These are phyloP conservation scores for Leccinum disarticulatum DNA, from an alignment of 768 basidiomycete species.

Conservation along the genomic window DNA sequence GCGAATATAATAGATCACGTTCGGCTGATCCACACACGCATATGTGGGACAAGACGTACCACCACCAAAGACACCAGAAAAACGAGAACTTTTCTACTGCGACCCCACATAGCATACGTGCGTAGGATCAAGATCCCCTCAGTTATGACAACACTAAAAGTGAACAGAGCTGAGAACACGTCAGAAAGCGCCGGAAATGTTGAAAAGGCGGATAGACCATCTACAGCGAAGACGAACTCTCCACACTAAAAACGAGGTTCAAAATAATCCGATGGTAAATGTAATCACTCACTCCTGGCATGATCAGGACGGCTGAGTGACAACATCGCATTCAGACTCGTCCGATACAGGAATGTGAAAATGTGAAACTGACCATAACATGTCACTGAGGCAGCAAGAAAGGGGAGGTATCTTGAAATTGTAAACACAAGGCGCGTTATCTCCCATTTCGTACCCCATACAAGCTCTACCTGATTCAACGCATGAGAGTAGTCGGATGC, in stretches of 20 bases:
- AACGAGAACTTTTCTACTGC: slow-evolving; percentile 14
- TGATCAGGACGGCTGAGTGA: slow-evolving; percentile 10
- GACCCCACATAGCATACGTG: slow-evolving; percentile 29
- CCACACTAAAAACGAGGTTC: slow-evolving; percentile 18
- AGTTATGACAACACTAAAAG: slow-evolving; percentile 11
- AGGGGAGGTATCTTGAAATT: slow-evolving; percentile 29
- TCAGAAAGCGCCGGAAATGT: neutral
- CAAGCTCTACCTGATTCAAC: slow-evolving; percentile 17
- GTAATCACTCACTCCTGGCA: slow-evolving; percentile 3
- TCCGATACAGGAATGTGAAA: neutral
- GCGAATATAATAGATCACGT: no score
- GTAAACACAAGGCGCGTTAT: slow-evolving; percentile 25
- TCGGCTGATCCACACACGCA: no score
- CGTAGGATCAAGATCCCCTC: slow-evolving; percentile 16
- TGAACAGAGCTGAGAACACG: slow-evolving; percentile 13
- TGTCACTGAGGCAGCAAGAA: slow-evolving; percentile 16
- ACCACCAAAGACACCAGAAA: slow-evolving; percentile 17
- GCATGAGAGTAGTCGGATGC: neutral
- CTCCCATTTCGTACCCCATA: slow-evolving; percentile 27
- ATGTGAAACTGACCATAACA: slow-evolving; percentile 17
- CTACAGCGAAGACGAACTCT: slow-evolving; percentile 14
- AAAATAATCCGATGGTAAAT: neutral
- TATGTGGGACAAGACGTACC: slow-evolving; percentile 7
- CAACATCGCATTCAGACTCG: neutral
- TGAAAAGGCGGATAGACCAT: slow-evolving; percentile 9